Evolutionary conservation across 345 rosid genomes (phyloP).

Genomic region (Boechera divaricarpa): DNA sequence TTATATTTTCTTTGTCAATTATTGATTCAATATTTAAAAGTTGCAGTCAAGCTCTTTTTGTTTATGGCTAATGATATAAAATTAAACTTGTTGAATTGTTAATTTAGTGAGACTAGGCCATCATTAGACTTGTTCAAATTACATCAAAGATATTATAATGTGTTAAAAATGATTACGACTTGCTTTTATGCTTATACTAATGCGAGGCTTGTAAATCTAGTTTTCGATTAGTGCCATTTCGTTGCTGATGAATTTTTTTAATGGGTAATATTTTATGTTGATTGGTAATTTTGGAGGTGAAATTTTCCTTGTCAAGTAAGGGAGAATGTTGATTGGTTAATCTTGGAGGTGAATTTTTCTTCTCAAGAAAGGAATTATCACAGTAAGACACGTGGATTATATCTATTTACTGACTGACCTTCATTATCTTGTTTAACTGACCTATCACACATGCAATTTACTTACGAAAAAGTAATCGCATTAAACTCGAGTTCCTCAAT

Average conservation of each 20-base stretch:
- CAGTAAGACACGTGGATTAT: background rate
- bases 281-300: background rate
- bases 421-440: background rate
- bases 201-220: background rate
- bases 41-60: constrained; percentile 20
- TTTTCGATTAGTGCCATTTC: background rate
- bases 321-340: background rate
- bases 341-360: background rate
- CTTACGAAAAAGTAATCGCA: no score
- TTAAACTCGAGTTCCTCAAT: no score
- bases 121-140: constrained; percentile 33
- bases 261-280: background rate
- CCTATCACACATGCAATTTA: no score
- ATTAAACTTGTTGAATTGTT: constrained; percentile 5
- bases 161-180: constrained; percentile 33
- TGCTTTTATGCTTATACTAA: background rate
- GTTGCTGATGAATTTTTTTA: no score
- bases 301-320: background rate
- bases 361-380: background rate
- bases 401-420: background rate
- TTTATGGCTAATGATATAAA: constrained; percentile 21
- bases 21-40: background rate
- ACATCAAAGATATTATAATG: constrained; percentile 12
- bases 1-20: background rate
- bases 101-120: constrained; percentile 22